Percentiles rank a stretch among this genome's conserved stretches.
These are phyloP conservation scores for Delonix regia DNA, from an alignment of 306 rosid species.

Conservation along the genomic window DNA sequence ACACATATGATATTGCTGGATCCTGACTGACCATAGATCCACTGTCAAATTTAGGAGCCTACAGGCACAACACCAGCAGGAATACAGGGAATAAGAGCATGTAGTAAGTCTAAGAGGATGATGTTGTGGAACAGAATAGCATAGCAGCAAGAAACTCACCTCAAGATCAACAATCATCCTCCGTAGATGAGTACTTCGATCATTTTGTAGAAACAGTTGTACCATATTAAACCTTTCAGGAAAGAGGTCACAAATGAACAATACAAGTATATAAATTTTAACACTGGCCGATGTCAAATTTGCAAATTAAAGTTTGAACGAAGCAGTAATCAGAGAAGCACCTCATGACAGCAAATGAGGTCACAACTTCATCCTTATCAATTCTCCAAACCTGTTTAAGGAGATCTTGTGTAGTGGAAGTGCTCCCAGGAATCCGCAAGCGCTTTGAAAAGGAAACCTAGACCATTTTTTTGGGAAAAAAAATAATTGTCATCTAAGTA, in stretches of 20 bases:
- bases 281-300: neutral
- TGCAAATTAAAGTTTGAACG: slow-evolving; percentile 25
- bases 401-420: slow-evolving; percentile 65
- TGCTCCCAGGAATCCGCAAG: slow-evolving; percentile 73
- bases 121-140: slow-evolving; percentile 6
- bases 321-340: slow-evolving; percentile 35
- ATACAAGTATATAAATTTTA: slow-evolving; percentile 26
- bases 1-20: slow-evolving; percentile 85
- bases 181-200: slow-evolving; percentile 67
- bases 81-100: slow-evolving; percentile 27
- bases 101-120: slow-evolving; percentile 10
- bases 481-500: slow-evolving; percentile 10
- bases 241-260: slow-evolving; percentile 39
- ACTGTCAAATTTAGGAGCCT: slow-evolving; percentile 95
- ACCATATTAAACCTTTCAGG: slow-evolving; percentile 78
- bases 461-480: slow-evolving; percentile 18
- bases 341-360: slow-evolving; percentile 92
- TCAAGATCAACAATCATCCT: slow-evolving; percentile 87
- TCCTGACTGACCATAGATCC: slow-evolving; percentile 85
- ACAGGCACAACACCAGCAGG: slow-evolving; percentile 36
- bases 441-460: slow-evolving; percentile 87
- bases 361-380: slow-evolving; percentile 76
- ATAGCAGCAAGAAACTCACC: slow-evolving; percentile 48
- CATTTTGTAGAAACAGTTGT: slow-evolving; percentile 75
- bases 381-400: slow-evolving; percentile 77